Percentiles rank a stretch among this genome's conserved stretches.
Conservation (phyloP, 2,329 filamentous ascomycete genomes). For the Neofusicoccum ribis region DNA sequence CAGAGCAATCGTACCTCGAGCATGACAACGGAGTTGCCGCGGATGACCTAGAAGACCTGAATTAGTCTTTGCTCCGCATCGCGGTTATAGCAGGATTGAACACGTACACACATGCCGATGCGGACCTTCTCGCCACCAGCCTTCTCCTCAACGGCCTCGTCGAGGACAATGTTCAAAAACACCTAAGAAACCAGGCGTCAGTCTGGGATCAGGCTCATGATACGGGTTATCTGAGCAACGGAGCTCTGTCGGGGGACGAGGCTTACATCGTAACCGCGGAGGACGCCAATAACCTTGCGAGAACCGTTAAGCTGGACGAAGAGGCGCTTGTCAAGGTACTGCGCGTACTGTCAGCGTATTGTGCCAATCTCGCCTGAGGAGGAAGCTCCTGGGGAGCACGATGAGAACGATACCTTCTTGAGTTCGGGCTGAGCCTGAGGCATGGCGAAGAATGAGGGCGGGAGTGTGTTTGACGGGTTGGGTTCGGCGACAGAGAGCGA, state of each 20-base stretch:
- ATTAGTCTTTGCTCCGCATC: conserved; percentile 26
- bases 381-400: neutral
- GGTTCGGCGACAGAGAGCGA: neutral
- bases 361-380: neutral
- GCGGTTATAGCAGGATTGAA: neutral
- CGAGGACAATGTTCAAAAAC: conserved; percentile 96
- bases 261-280: conserved; percentile 93
- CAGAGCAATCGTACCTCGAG: conserved; percentile 62
- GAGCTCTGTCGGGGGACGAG: neutral
- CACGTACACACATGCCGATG: conserved; percentile 86
- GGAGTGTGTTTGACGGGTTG: neutral
- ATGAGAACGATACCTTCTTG: conserved; percentile 72
- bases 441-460: conserved; percentile 61
- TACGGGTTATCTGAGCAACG: neutral
- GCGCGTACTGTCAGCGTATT: conserved; percentile 4
- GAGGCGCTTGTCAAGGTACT: conserved; percentile 99
- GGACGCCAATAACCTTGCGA: conserved; percentile 90
- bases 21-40: conserved; percentile 98
- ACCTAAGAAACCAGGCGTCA: conserved; percentile 58
- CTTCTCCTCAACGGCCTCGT: conserved; percentile 96
- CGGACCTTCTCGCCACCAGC: conserved; percentile 84
- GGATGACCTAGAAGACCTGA: conserved; percentile 70
- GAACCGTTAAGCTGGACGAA: conserved; percentile 98
- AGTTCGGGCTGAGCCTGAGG: conserved; percentile 98
- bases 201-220: neutral